phyloP scores from a whole-genome alignment of 768 basidiomycete genomes.

The Kwoniella sp. region DNA sequence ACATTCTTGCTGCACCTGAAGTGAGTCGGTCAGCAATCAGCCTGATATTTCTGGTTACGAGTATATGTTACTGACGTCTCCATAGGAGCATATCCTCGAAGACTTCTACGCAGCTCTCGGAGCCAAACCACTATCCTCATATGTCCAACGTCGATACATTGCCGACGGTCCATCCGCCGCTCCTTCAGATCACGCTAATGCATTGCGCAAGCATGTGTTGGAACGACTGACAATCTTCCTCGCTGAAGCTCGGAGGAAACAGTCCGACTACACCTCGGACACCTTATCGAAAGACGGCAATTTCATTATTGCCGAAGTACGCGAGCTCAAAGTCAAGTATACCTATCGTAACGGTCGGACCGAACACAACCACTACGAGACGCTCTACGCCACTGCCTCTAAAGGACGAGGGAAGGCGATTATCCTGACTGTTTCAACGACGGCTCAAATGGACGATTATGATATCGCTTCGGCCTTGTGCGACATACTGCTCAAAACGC shows the following conservation, averaged over 20 bases:
- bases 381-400: constrained; percentile 41
- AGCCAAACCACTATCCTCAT: constrained; percentile 68
- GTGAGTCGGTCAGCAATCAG: constrained; percentile 31
- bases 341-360: constrained; percentile 37
- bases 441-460: constrained; percentile 80
- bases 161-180: constrained; percentile 43
- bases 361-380: constrained; percentile 38
- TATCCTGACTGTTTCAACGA: constrained; percentile 74
- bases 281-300: constrained; percentile 53
- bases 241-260: constrained; percentile 67
- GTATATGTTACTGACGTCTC: constrained; percentile 1
- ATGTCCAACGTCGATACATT: constrained; percentile 77
- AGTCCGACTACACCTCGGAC: constrained; percentile 51
- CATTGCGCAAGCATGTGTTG: constrained; percentile 57
- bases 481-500: constrained; percentile 72
- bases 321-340: constrained; percentile 42
- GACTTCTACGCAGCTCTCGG: constrained; percentile 79
- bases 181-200: constrained; percentile 34
- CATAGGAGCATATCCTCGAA: constrained; percentile 91
- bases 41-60: not conserved
- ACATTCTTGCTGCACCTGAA: constrained; percentile 61
- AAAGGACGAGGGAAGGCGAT: constrained; percentile 33
- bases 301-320: constrained; percentile 52
- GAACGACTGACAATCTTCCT: constrained; percentile 88
- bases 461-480: constrained; percentile 86